Conservation (phyloP, 2,329 filamentous ascomycete genomes). For the Paracamarosporium sp. region DNA sequence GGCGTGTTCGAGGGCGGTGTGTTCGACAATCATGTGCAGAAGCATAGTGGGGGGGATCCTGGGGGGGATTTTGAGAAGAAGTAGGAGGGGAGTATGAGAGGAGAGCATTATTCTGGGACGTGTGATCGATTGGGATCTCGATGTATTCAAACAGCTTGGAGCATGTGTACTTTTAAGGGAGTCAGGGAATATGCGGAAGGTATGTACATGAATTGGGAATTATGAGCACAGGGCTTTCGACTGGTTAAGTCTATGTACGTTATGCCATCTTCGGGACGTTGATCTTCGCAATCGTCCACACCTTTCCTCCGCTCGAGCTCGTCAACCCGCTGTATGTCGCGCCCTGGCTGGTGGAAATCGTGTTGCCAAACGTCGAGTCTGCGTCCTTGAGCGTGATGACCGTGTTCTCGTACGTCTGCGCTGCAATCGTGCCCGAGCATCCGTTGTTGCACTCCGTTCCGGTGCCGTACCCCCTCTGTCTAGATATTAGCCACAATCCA, state of each 20-base stretch:
- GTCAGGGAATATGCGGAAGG: no score
- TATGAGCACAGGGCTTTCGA: no score
- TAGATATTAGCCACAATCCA: neutral
- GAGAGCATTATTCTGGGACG: no score
- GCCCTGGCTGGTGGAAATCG: neutral
- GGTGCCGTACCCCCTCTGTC: slow-evolving; percentile 35
- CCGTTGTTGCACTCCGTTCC: slow-evolving; percentile 50
- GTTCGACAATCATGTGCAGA: slow-evolving; percentile 34
- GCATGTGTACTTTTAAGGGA: no score
- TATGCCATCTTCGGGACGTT: neutral
- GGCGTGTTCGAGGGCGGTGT: slow-evolving; percentile 31
- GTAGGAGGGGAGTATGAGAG: slow-evolving; percentile 3
- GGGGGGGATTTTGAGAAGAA: slow-evolving; percentile 32
- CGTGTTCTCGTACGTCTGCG: slow-evolving; percentile 50
- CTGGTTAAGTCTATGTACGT: no score
- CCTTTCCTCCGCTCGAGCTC: neutral
- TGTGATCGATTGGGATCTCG: no score
- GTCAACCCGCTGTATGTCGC: neutral
- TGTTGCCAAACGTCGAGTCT: slow-evolving; percentile 2
- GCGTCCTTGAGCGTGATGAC: slow-evolving; percentile 42
- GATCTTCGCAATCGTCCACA: slow-evolving; percentile 1
- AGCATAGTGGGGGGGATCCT: slow-evolving; percentile 19
- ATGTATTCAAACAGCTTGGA: no score
- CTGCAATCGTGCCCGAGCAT: slow-evolving; percentile 49
- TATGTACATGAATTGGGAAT: no score